Percentiles rank a stretch among this genome's conserved stretches.
These are phyloP conservation scores for Cicer judaicum DNA, from an alignment of 306 rosid species.

Conservation along the genomic window DNA sequence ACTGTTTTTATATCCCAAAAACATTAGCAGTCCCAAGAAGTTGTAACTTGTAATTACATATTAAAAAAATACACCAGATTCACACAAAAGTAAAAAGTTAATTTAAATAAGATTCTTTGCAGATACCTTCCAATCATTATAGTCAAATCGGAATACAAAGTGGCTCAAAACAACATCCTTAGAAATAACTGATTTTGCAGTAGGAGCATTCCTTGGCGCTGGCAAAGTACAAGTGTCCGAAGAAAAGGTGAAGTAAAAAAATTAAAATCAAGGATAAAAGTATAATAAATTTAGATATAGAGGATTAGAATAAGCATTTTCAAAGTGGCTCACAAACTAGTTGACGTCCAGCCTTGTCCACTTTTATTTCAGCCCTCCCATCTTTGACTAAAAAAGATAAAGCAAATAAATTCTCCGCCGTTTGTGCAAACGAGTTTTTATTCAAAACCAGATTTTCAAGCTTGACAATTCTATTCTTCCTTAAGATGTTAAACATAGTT, in stretches of 20 bases:
- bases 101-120: background rate
- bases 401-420: slow-evolving; percentile 62
- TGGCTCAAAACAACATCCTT: slow-evolving; percentile 52
- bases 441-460: slow-evolving; percentile 62
- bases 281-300: slow-evolving; percentile 2
- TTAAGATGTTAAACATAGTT: slow-evolving; percentile 59
- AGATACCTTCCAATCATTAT: slow-evolving; percentile 59
- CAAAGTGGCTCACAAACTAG: slow-evolving; percentile 54
- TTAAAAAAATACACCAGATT: background rate
- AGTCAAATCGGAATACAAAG: slow-evolving; percentile 61
- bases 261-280: slow-evolving; percentile 1
- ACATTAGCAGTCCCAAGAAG: background rate
- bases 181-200: slow-evolving; percentile 47
- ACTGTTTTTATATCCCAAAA: background rate
- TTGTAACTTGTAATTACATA: background rate
- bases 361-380: slow-evolving; percentile 57
- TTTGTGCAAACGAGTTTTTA: slow-evolving; percentile 60
- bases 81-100: background rate
- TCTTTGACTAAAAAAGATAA: slow-evolving; percentile 61
- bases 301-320: slow-evolving; percentile 22
- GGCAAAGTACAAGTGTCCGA: slow-evolving; percentile 17
- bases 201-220: slow-evolving; percentile 66
- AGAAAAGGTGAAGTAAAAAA: background rate
- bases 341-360: slow-evolving; percentile 51
- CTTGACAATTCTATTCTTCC: slow-evolving; percentile 45